Evolutionary conservation across 2,329 filamentous ascomycete genomes (phyloP).

Genomic region (Rhynchosporium graminicola): DNA sequence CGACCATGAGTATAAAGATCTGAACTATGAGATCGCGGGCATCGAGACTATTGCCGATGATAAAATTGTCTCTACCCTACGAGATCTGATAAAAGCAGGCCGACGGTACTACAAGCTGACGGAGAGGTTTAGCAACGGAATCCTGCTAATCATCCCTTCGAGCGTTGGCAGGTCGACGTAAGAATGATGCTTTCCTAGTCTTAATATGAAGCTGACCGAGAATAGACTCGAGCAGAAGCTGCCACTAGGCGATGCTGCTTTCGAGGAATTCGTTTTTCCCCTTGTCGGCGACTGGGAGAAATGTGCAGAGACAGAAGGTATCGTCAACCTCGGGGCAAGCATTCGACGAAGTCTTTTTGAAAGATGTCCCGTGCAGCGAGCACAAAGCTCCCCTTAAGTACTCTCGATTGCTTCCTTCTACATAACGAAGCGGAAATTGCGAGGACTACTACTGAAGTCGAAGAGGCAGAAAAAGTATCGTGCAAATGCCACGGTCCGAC

Average conservation of each 20-base stretch:
- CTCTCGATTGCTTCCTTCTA: neutral
- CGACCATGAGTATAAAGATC: constrained; percentile 22
- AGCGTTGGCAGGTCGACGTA: constrained; percentile 24
- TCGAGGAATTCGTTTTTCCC: constrained; percentile 5
- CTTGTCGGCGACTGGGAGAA: constrained; percentile 17
- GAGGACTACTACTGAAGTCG: neutral
- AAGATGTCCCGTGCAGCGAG: constrained; percentile 17
- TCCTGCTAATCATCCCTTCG: constrained; percentile 23
- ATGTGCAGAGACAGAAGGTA: constrained; percentile 17
- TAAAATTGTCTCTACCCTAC: constrained; percentile 20
- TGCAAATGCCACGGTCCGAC: constrained; percentile 9
- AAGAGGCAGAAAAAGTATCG: constrained; percentile 5
- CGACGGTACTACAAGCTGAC: constrained; percentile 22
- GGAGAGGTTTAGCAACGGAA: constrained; percentile 22
- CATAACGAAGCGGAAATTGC: neutral
- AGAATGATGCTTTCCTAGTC: constrained; percentile 21
- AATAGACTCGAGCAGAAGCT: constrained; percentile 21
- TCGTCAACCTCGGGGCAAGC: constrained; percentile 15
- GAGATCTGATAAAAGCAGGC: constrained; percentile 22
- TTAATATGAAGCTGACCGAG: constrained; percentile 16
- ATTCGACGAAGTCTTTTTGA: constrained; percentile 20
- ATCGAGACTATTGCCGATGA: constrained; percentile 12
- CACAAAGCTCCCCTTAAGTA: constrained; percentile 10
- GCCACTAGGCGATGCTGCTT: constrained; percentile 1
- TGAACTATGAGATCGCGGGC: constrained; percentile 19